Conservation (phyloP, 1,284 basidiomycete species). For the Moniliella sp. region DNA sequence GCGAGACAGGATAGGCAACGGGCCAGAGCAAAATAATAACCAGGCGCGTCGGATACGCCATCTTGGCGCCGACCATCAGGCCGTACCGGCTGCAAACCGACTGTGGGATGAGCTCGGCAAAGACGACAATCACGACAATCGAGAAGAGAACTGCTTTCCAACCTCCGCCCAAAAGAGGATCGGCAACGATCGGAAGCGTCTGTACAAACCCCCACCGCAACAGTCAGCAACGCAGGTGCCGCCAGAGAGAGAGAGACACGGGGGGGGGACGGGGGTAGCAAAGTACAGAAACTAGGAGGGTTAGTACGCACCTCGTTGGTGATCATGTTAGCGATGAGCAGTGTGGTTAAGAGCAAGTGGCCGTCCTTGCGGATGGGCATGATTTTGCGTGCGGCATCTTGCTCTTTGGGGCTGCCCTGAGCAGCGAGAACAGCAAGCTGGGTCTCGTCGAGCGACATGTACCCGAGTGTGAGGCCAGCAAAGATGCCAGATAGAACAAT, state of each 20-base stretch:
- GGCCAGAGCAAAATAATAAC: constrained; percentile 31
- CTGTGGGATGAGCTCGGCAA: constrained; percentile 69
- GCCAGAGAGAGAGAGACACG: constrained; percentile 1
- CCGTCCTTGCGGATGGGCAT: constrained; percentile 53
- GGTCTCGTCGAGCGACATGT: constrained; percentile 80
- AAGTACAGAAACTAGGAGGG: constrained; percentile 42
- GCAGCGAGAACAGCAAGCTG: constrained; percentile 67
- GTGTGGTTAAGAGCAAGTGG: constrained; percentile 27
- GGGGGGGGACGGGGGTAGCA: too few species aligned
- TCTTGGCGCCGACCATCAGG: constrained; percentile 29
- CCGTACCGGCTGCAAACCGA: constrained; percentile 36
- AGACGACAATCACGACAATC: constrained; percentile 40
- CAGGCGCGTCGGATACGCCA: constrained; percentile 25
- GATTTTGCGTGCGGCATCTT: constrained; percentile 59
- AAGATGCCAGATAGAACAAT: constrained; percentile 43
- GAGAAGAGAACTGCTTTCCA: constrained; percentile 41
- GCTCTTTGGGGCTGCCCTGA: constrained; percentile 60
- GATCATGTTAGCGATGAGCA: constrained; percentile 33
- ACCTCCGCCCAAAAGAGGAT: constrained; percentile 65
- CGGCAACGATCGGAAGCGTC: constrained; percentile 69
- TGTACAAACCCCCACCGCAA: constrained; percentile 47
- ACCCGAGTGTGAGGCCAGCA: constrained; percentile 60
- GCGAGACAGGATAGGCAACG: constrained; percentile 32
- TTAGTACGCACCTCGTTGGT: constrained; percentile 35
- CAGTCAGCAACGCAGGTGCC: not conserved